phyloP scores from a whole-genome alignment of 495 filamentous ascomycete genomes.

The Aspergillus diversus region DNA sequence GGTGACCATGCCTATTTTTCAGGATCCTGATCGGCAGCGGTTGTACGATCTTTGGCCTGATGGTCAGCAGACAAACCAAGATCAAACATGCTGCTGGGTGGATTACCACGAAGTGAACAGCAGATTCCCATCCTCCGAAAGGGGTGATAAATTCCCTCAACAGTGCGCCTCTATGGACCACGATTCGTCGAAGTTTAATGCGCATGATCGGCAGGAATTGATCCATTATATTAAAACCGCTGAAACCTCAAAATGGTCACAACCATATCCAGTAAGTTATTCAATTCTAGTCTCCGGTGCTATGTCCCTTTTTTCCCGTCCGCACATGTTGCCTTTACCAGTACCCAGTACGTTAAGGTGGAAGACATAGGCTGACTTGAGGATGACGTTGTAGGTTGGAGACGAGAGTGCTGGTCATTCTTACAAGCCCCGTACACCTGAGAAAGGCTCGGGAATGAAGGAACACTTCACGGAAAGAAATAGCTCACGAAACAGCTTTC shows the following conservation, averaged over 20 bases:
- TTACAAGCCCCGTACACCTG: constrained; percentile 11
- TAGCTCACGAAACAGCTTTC: constrained; percentile 3
- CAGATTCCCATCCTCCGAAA: constrained; percentile 12
- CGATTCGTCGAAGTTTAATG: constrained; percentile 28
- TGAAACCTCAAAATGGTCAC: constrained; percentile 76
- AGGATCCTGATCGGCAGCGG: constrained; percentile 41
- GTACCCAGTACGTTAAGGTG: not conserved
- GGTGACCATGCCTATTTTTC: constrained; percentile 47
- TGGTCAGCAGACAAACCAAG: constrained; percentile 25
- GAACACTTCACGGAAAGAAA: constrained; percentile 16
- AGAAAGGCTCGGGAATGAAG: constrained; percentile 15
- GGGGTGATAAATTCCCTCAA: constrained; percentile 10
- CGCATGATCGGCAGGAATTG: constrained; percentile 69
- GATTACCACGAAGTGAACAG: constrained; percentile 17
- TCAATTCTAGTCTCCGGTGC: not conserved
- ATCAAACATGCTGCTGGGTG: constrained; percentile 26
- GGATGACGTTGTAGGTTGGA: constrained; percentile 17
- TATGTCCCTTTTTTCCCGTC: not conserved
- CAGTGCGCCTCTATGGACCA: constrained; percentile 11
- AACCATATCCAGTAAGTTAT: constrained; percentile 63
- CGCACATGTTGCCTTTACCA: not conserved
- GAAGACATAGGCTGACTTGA: constrained; percentile 8
- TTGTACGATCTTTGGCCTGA: constrained; percentile 35
- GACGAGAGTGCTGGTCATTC: constrained; percentile 22
- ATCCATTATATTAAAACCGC: constrained; percentile 84